Base-by-base conservation (phyloP, 768 basidiomycete species). In the Panaeolus papilionaceus region DNA sequence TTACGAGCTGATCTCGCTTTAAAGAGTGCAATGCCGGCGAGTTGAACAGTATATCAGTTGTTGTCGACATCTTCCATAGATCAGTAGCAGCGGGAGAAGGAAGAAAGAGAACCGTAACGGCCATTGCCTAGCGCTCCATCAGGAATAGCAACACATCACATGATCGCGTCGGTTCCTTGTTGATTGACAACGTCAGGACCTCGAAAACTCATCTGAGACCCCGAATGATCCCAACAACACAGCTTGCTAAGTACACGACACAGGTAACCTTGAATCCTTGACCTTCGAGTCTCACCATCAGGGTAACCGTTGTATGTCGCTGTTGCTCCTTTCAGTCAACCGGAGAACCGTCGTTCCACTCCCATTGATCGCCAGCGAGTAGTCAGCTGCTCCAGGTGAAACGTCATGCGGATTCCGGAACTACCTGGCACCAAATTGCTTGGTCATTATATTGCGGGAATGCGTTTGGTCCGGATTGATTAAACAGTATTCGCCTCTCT, bases 21-120 rank as follows among this genome's bases (percentile, higher is more conserved):
- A 95, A 86, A 23, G 92, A 91, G 74, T 93, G 88, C 37, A 95
- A 78, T 1, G 94, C 93, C 0, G 93, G 92, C 4, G 93, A 93
- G 77, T 95, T 93, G 79, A 92, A 93, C 11, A 95, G 79, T 61
- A 95, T 94, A 71, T 93, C 85, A 0, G 91, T 93, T 1, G 90
- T 92, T 9, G 87, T 88, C 20, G 89, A 87, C 89, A 91, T 90
- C 54, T 58, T 58, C 26, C 54, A 58, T 58, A 16, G 54, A 58
- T 58, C 28, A 58, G 28, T 16, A 37, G 54, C 54, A 33, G 54
- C 28, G 54, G 14, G 54, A 58, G 54, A 58, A 58, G 54, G 54
- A 23, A 58, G 16, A 58, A 33, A 58, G 26, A 49, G 47, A 49
- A 49, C 47, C 20, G 47, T 58, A 58, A 37, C 12, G 54, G 28